Base-by-base conservation (phyloP, 164 flowering plant genomes). In the Stephania japonica region DNA sequence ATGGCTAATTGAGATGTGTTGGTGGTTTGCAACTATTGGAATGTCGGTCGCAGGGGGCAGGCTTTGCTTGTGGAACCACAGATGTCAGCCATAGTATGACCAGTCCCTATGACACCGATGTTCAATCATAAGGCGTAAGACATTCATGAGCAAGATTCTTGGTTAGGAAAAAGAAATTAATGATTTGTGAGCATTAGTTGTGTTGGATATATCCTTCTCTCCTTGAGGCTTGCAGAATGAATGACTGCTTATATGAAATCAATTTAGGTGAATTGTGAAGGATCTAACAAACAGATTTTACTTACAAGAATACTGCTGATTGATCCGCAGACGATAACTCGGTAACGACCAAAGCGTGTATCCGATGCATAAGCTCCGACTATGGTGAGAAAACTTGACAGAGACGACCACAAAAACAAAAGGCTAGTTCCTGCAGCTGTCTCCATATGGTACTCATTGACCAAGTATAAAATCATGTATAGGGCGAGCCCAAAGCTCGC, bases 361-460 rank as follows among this genome's bases (percentile, higher is more conserved):
- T 90, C 92, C 38, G 90, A 82, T 18, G 88, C 68, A 69, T 86
- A 87, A 75, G 91, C 91, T 0, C 92, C 92, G 0, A 83, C 0
- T 2, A 81, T 67, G 0, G 90, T 83, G 75, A 73, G 64, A 77
- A 81, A 80, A 71, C 80, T 80, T 0, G 86, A 74, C 2, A 70
- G 18, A 8, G 87, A 89, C 0, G 63, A 26, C 89, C 90, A 88
- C 24, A 83, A 4, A 69, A 79, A 81, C 42, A 87, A n/a, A 41
- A 85, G 67, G 68, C 61, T 83, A 0, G 81, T 50, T 14, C 78
- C 18, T 16, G 63, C 6, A 0, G 47, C 70, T 16, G 50, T 42
- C 4, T 38, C 21, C 70, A 42, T 68, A 19, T 68, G 25, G 47
- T 43, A 50, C 13, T 16, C 63, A 41, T 61, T 71, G 16, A 53